Evolutionary conservation across 257 asterid species (phyloP).

Genomic region (Solanum chmielewskii): DNA sequence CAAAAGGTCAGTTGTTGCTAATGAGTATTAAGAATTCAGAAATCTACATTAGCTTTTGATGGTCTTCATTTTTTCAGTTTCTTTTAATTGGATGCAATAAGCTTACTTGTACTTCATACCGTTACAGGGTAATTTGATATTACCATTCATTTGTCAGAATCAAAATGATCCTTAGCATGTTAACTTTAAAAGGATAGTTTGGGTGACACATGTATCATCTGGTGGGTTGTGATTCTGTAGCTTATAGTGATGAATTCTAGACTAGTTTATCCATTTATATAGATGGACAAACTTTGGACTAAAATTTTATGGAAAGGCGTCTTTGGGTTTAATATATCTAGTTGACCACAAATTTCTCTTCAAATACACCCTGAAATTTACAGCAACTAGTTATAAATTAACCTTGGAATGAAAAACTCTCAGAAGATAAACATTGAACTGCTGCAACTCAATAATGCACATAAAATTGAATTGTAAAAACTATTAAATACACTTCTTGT

Average conservation of each 20-base stretch:
- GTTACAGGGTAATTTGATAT: not conserved
- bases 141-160: not conserved
- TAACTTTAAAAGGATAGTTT: not conserved
- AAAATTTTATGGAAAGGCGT: not conserved
- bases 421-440: not conserved
- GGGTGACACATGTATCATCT: not conserved
- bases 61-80: not conserved
- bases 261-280: not conserved
- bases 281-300: not conserved
- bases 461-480: not conserved
- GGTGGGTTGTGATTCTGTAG: not conserved
- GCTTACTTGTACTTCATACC: not conserved
- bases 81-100: not conserved
- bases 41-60: not conserved
- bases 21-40: not conserved
- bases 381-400: not conserved
- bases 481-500: not conserved
- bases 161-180: not conserved
- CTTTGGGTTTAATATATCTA: not conserved
- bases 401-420: not conserved
- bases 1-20: slow-evolving; percentile 26
- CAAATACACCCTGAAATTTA: not conserved
- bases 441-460: not conserved
- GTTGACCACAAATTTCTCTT: not conserved
- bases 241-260: not conserved